Base-by-base conservation (phyloP, 768 basidiomycete species). In the Rhodotorula diobovata region DNA sequence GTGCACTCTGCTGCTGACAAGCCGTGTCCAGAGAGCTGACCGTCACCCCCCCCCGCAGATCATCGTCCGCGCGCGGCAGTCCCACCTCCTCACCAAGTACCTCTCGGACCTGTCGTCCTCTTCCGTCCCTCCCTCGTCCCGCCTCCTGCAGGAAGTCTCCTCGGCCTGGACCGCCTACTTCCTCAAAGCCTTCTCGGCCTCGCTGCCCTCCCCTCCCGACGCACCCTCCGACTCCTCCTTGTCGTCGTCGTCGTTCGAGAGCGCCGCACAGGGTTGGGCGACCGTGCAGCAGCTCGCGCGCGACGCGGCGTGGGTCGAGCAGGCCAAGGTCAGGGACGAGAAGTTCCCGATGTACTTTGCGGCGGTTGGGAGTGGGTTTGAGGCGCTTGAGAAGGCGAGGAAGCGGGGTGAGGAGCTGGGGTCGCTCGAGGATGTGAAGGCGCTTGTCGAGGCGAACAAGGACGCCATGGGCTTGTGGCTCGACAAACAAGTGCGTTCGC, bases 311-410 rank as follows among this genome's bases (percentile, higher is more conserved):
- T 92, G 89, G 88, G 88, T 87, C 77, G 83, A 84, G 62, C 88
- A 87, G 70, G 87, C 88, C 76, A 79, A 89, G 78, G 86, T 84
- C 78, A 85, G 87, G 77, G 89, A 96, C 72, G 93, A 95, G 82
- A 97, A 95, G 81, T 94, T 94, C 77, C 87, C 88, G 63, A 90
- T 97, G 91, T 83, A 94, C 81, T 85, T 92, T 77, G 82, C 86
- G 50, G 85, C 89, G 68, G 86, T 95, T 75, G 90, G 78, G 87
- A 82, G 34, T 61, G 77, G 59, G 57, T 43, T 46, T 50, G 73
- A 48, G 30, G 71, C 48, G 28, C 34, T 76, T 6, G 4, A 37
- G 39, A 72, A 88, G 43, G 81, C 81, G 50, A 23, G 25, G 70
- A 6, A 30, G 51, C 4, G 14, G 51, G 51, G n/a, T 15, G 23